Conservation (phyloP, 2,329 filamentous ascomycete species). For the Arthrobotrys sinensis region DNA sequence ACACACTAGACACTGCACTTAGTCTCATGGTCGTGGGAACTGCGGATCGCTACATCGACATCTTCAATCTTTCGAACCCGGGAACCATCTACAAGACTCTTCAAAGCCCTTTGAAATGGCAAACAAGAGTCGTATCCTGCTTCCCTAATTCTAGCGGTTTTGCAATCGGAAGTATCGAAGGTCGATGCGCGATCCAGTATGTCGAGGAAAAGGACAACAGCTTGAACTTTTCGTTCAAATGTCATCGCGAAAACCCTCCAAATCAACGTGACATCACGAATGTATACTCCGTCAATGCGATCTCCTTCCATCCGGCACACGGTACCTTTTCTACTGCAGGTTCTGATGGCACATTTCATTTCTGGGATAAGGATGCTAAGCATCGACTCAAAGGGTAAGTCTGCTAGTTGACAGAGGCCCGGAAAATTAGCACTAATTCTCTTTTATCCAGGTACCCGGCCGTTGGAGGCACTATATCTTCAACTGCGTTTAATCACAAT, state of each 20-base stretch:
- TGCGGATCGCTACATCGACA: slow-evolving; percentile 95
- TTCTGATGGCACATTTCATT: slow-evolving; percentile 95
- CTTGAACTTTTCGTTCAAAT: slow-evolving; percentile 98
- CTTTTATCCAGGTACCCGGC: slow-evolving; percentile 74
- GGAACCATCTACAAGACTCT: slow-evolving; percentile 95
- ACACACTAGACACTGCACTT: slow-evolving; percentile 91
- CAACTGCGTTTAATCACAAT: slow-evolving; percentile 89
- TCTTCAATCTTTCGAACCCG: slow-evolving; percentile 90
- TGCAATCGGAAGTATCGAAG: slow-evolving; percentile 95
- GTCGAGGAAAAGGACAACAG: slow-evolving; percentile 93
- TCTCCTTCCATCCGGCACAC: slow-evolving; percentile 95
- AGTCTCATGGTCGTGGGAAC: slow-evolving; percentile 92
- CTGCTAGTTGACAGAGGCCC: background rate
- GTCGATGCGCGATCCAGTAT: slow-evolving; percentile 97
- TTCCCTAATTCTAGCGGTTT: slow-evolving; percentile 93
- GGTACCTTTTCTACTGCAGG: slow-evolving; percentile 99
- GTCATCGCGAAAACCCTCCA: slow-evolving; percentile 85
- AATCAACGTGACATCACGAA: slow-evolving; percentile 80
- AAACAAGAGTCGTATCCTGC: slow-evolving; percentile 94
- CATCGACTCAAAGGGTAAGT: slow-evolving; percentile 82
- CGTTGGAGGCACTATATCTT: slow-evolving; percentile 87
- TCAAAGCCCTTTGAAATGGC: slow-evolving; percentile 97
- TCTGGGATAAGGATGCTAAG: slow-evolving; percentile 95
- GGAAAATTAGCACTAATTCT: background rate
- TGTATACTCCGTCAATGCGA: slow-evolving; percentile 95